phyloP scores from a whole-genome alignment of 441 rosid species.

The Monsonia emarginata region DNA sequence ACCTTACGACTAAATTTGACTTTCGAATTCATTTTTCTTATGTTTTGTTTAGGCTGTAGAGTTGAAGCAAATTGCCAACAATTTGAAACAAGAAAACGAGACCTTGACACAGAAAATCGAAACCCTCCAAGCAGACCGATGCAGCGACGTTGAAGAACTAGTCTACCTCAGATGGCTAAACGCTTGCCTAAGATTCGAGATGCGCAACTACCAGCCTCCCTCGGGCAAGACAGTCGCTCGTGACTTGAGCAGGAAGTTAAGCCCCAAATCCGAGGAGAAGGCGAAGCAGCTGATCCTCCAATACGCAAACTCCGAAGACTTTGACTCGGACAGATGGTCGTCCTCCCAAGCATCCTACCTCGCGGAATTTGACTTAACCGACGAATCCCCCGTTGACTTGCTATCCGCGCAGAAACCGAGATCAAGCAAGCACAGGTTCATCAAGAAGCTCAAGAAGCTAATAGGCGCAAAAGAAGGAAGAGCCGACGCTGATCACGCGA shows the following conservation, averaged over 20 bases:
- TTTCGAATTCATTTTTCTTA: too few species aligned
- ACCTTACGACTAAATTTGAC: too few species aligned
- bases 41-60: slow-evolving; percentile 29
- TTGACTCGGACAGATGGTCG: slow-evolving; percentile 56
- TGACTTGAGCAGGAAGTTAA: slow-evolving; percentile 67
- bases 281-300: slow-evolving; percentile 75
- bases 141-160: slow-evolving; percentile 52
- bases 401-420: slow-evolving; percentile 27
- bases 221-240: slow-evolving; percentile 62
- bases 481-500: neutral
- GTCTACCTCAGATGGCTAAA: slow-evolving; percentile 86
- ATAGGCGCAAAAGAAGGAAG: slow-evolving; percentile 44
- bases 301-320: slow-evolving; percentile 52
- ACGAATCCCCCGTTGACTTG: slow-evolving; percentile 37
- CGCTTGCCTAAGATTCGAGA: slow-evolving; percentile 74
- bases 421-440: slow-evolving; percentile 36
- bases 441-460: slow-evolving; percentile 52
- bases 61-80: slow-evolving; percentile 31
- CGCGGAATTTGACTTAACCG: slow-evolving; percentile 41
- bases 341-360: slow-evolving; percentile 43
- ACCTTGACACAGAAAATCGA: slow-evolving; percentile 46
- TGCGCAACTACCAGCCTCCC: slow-evolving; percentile 53
- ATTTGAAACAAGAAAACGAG: slow-evolving; percentile 44
- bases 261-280: slow-evolving; percentile 62
- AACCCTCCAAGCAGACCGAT: slow-evolving; percentile 55